Conservation (phyloP, 495 filamentous ascomycete genomes). For the Podospora australis region DNA sequence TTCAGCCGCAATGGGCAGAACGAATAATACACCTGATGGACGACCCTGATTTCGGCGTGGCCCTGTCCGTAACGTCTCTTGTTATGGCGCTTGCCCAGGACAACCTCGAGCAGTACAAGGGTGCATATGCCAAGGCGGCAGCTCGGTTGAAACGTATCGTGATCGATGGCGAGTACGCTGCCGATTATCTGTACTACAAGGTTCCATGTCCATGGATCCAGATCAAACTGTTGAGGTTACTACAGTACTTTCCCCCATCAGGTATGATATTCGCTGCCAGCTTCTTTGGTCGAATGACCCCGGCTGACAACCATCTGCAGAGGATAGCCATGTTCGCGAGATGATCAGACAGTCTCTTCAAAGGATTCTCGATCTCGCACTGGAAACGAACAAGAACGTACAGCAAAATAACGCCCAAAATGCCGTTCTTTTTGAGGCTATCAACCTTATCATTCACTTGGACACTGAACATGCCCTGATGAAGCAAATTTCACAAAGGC, state of each 20-base stretch:
- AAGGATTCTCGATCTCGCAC: constrained; percentile 79
- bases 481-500: constrained; percentile 89
- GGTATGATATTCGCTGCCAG: constrained; percentile 45
- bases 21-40: constrained; percentile 98
- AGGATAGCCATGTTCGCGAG: constrained; percentile 84
- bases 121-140: constrained; percentile 88
- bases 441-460: constrained; percentile 98
- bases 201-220: constrained; percentile 99
- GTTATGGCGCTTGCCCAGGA: constrained; percentile 96
- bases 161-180: constrained; percentile 77
- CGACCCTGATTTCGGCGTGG: constrained; percentile 89
- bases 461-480: constrained; percentile 93
- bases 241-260: constrained; percentile 97
- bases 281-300: not conserved
- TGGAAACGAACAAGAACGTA: constrained; percentile 95
- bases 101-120: constrained; percentile 86
- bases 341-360: constrained; percentile 89
- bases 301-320: too few species aligned
- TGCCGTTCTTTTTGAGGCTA: constrained; percentile 95
- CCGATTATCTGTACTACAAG: constrained; percentile 96
- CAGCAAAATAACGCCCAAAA: constrained; percentile 99
- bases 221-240: constrained; percentile 80
- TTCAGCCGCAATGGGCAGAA: constrained; percentile 95
- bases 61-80: constrained; percentile 89
- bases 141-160: constrained; percentile 80